Evolutionary conservation across 495 filamentous ascomycete genomes (phyloP).

Genomic region (Parathielavia appendiculata): DNA sequence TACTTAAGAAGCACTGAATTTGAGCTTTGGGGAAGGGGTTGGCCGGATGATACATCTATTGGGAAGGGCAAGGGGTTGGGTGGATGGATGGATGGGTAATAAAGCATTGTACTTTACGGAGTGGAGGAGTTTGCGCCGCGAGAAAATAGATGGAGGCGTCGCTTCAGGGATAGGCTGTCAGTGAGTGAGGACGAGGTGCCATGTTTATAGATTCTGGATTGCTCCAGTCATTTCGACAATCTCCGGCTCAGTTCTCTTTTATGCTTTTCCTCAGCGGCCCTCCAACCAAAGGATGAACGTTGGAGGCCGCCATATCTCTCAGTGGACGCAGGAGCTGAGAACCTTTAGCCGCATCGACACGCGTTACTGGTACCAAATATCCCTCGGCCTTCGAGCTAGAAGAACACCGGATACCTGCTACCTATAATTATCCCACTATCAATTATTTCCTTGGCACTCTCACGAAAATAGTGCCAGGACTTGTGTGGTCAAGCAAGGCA

Average conservation of each 20-base stretch:
- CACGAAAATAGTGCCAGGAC: too few species aligned
- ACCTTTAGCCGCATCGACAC: too few species aligned
- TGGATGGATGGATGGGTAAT: background rate
- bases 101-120: constrained; percentile 12
- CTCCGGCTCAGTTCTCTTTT: constrained; percentile 1
- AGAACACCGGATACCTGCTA: too few species aligned
- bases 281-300: background rate
- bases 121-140: background rate
- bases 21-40: background rate
- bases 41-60: background rate
- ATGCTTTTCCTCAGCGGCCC: background rate
- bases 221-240: constrained; percentile 9
- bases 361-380: too few species aligned
- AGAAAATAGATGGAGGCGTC: background rate
- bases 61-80: background rate
- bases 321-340: background rate
- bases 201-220: constrained; percentile 22
- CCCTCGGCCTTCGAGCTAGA: too few species aligned
- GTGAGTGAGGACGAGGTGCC: background rate
- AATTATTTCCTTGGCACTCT: too few species aligned
- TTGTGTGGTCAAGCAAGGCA: background rate
- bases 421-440: too few species aligned
- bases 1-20: constrained; percentile 51
- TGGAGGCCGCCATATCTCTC: background rate
- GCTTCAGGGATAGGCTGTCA: background rate